Base-by-base conservation (phyloP, 2,329 filamentous ascomycete genomes). In the Sporothrix phasma region DNA sequence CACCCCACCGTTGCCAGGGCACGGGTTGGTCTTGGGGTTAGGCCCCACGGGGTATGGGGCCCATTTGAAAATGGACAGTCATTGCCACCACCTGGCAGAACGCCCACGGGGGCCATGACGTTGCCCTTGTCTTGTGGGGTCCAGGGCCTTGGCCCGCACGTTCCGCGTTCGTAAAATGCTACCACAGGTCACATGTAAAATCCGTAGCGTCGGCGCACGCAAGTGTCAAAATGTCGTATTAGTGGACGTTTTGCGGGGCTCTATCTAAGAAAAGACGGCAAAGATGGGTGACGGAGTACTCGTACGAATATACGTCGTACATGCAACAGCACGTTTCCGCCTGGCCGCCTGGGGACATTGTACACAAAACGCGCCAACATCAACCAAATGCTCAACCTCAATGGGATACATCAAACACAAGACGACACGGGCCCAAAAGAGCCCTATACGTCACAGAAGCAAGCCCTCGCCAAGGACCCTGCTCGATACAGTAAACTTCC, bases 331-430 rank as follows among this genome's bases (percentile, higher is more conserved):
- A 24, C 22, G n/a, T n/a, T n/a, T 58, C 37, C 24, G 37, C 2
- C 15, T n/a, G n/a, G n/a, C n/a, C n/a, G n/a, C n/a, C n/a, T n/a
- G 11, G 24, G 41, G 26, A n/a, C 5, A 45, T 61, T 43, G 58
- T 61, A 61, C 58, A 61, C 58, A 61, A 47, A 29, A 41, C 24
- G 22, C 56, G 41, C 26, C 58, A 61, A 37, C 41, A 10, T 34
- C 58, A 61, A 17, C 26, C 29, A 37, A 61, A 61, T 37, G 58
- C 29, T 31, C 22, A 37, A 47, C 51, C 29, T 31, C 22, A 37
- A 47, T 31, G 19, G 17, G n/a, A 6, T 19, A 49, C 37, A 61
- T 61, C 58, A 61, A 61, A 49, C 58, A 61, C 19, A 53, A 34
- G 11, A 19, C 43, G 34, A 13, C 34, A 37, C 11, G 22, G 15